These are phyloP conservation scores for Podaxis mareebaensis DNA, from an alignment of 768 basidiomycete species.

Conservation along the genomic window DNA sequence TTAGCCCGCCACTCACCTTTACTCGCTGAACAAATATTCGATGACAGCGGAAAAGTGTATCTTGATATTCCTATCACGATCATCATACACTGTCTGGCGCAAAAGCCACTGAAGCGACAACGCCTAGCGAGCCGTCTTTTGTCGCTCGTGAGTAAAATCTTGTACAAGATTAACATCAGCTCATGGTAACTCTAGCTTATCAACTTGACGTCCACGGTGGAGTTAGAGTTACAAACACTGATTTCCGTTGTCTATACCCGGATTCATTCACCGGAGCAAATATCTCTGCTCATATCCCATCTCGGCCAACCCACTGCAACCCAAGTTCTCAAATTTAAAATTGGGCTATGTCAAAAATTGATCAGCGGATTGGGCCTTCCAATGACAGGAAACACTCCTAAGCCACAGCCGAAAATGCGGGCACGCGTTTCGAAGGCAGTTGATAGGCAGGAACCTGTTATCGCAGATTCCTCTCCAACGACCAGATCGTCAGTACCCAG, in stretches of 20 bases:
- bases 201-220: constrained; percentile 37
- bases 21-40: constrained; percentile 21
- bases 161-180: not conserved
- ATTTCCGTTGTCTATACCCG: constrained; percentile 35
- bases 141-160: constrained; percentile 18
- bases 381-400: not conserved
- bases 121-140: constrained; percentile 31
- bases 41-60: constrained; percentile 16
- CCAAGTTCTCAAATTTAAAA: constrained; percentile 38
- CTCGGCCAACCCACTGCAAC: constrained; percentile 11
- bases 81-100: constrained; percentile 32
- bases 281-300: constrained; percentile 11
- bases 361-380: constrained; percentile 20
- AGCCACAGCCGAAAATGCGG: constrained; percentile 14
- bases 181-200: constrained; percentile 32
- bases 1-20: constrained; percentile 40
- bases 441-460: not conserved
- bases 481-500: constrained; percentile 1
- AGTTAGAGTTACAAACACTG: constrained; percentile 33
- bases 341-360: constrained; percentile 40
- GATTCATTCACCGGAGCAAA: constrained; percentile 17
- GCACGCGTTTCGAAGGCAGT: not conserved
- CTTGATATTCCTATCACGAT: constrained; percentile 19
- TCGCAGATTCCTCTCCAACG: not conserved
- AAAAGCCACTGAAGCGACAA: constrained; percentile 29